A percentile compares a stretch with the other conserved stretches of the same genome.
phyloP scores from a whole-genome alignment of 768 basidiomycete species.

The Boletus subparvulus region DNA sequence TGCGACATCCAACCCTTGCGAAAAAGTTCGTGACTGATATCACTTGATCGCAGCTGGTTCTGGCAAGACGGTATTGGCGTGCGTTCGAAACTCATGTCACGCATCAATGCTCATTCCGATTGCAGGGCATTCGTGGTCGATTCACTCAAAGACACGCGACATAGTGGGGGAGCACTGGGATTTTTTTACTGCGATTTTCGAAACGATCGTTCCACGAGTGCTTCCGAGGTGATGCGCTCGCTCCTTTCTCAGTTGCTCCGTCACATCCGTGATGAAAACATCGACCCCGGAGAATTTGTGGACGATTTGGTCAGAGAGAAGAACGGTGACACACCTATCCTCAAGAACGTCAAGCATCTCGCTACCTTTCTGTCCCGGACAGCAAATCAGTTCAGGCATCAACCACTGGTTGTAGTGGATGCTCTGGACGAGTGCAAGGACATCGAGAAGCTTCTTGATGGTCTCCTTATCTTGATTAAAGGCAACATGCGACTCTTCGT shows the following conservation, averaged over 20 bases:
- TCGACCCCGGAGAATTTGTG: not conserved
- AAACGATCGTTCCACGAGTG: not conserved
- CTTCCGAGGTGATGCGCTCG: conserved; percentile 12
- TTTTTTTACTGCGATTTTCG: conserved; percentile 25
- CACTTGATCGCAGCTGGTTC: conserved; percentile 8
- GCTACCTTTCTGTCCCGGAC: not conserved
- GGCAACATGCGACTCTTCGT: conserved; percentile 12
- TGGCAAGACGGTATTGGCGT: conserved; percentile 23
- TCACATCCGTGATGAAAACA: not conserved
- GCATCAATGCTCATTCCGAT: not conserved
- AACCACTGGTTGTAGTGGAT: conserved; percentile 16
- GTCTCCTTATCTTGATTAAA: not conserved
- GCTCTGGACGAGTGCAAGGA: conserved; percentile 23
- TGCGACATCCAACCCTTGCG: not conserved
- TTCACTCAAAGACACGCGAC: not conserved
- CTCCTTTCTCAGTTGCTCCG: conserved; percentile 16
- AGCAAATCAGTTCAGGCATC: not conserved
- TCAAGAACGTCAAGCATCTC: conserved; percentile 2
- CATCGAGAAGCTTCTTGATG: conserved; percentile 7
- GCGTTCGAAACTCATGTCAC: not conserved
- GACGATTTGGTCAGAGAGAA: conserved; percentile 1
- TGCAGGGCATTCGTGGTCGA: conserved; percentile 9
- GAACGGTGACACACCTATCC: not conserved
- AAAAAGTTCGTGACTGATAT: not conserved
- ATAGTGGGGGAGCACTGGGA: not conserved